These are phyloP conservation scores for Globisporangium mamillatum DNA, from an alignment of 352 stramenopile species.

Conservation along the genomic window DNA sequence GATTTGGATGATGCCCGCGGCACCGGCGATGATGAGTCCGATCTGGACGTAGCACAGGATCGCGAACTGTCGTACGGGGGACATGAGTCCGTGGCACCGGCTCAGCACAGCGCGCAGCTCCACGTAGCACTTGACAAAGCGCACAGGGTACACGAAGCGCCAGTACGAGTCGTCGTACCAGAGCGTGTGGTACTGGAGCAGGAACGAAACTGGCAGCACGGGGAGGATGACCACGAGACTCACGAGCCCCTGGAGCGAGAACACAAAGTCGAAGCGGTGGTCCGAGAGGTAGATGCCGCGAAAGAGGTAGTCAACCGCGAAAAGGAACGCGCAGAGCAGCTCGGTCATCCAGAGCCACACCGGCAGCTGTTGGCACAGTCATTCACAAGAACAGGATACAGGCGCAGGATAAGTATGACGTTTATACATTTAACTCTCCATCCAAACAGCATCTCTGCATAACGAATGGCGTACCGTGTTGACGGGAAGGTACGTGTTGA, in stretches of 20 bases:
- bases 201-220: conserved; percentile 74
- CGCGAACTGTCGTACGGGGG: conserved; percentile 76
- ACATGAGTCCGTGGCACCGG: conserved; percentile 76
- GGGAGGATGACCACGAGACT: conserved; percentile 67
- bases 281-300: conserved; percentile 69
- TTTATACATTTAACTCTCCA: background rate
- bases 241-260: conserved; percentile 55
- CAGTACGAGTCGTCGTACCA: conserved; percentile 77
- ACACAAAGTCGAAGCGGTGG: conserved; percentile 59
- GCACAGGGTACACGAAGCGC: conserved; percentile 82
- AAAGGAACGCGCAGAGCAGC: conserved; percentile 59
- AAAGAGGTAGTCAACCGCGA: conserved; percentile 67
- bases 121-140: conserved; percentile 82
- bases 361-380: conserved; percentile 41
- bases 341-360: conserved; percentile 67
- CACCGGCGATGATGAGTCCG: conserved; percentile 67
- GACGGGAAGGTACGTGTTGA: conserved; percentile 71
- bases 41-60: conserved; percentile 84
- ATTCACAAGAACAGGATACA: background rate
- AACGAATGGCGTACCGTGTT: conserved; percentile 35
- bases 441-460: background rate
- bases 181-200: conserved; percentile 69
- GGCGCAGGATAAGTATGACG: background rate
- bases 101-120: conserved; percentile 71
- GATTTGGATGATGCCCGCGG: conserved; percentile 82